These are phyloP conservation scores for Irpex sp. DNA, from an alignment of 1,284 basidiomycete species.

Conservation along the genomic window DNA sequence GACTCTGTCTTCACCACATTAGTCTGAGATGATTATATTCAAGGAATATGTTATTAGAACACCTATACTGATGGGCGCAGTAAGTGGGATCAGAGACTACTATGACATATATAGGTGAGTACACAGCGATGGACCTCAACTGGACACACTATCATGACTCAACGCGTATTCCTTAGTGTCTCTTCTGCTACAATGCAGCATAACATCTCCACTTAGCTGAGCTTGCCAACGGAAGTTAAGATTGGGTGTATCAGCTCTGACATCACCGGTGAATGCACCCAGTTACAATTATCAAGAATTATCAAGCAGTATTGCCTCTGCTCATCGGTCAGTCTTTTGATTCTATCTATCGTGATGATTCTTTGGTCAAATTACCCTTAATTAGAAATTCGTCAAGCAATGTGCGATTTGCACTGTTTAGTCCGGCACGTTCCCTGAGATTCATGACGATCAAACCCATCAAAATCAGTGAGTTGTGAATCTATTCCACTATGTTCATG, in stretches of 20 bases:
- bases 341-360: not conserved
- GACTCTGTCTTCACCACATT: too few relatives aligned
- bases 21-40: too few relatives aligned
- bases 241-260: not conserved
- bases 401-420: not conserved
- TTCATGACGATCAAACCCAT: not conserved
- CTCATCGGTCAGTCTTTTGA: not conserved
- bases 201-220: not conserved
- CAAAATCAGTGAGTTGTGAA: constrained; percentile 2
- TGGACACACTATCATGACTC: not conserved
- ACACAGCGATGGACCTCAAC: too few relatives aligned
- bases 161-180: not conserved
- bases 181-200: not conserved
- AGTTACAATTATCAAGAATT: not conserved
- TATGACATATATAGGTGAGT: too few relatives aligned
- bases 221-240: constrained; percentile 3
- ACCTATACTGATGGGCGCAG: too few relatives aligned
- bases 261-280: not conserved
- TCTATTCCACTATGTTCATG: not conserved
- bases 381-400: not conserved
- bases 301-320: constrained; percentile 1
- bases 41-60: too few relatives aligned
- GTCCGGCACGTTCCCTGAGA: not conserved
- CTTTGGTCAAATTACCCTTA: not conserved
- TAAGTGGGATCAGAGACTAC: too few relatives aligned